These are phyloP conservation scores for Phyllosticta capitalensis DNA, from an alignment of 2,329 filamentous ascomycete species.

Conservation along the genomic window DNA sequence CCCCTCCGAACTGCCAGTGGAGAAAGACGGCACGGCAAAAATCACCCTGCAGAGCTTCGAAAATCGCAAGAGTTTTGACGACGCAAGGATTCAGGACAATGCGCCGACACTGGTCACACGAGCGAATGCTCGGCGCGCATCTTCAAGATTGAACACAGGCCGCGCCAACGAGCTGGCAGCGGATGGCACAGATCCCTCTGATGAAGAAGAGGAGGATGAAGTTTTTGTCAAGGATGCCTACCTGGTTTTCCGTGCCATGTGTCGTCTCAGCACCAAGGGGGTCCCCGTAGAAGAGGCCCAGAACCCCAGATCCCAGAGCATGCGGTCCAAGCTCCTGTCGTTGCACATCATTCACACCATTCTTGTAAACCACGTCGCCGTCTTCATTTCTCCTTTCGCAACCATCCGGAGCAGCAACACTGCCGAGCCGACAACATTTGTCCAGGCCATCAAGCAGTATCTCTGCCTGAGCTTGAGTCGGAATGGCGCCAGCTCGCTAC, in stretches of 20 bases:
- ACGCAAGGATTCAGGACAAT: slow-evolving; percentile 55
- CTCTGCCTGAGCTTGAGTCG: slow-evolving; percentile 88
- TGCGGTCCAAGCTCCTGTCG: slow-evolving; percentile 93
- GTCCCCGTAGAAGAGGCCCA: slow-evolving; percentile 84
- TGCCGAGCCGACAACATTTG: slow-evolving; percentile 78
- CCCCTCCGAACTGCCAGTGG: slow-evolving; percentile 34
- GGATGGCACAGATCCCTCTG: slow-evolving; percentile 39
- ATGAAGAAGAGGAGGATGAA: slow-evolving; percentile 75
- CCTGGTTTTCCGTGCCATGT: slow-evolving; percentile 93
- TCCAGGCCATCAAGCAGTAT: slow-evolving; percentile 95
- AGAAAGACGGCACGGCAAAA: slow-evolving; percentile 44
- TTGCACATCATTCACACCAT: slow-evolving; percentile 92
- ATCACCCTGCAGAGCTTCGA: slow-evolving; percentile 62
- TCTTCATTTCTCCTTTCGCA: slow-evolving; percentile 85
- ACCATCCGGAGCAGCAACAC: slow-evolving; percentile 87
- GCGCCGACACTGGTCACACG: slow-evolving; percentile 58
- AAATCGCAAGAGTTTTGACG: slow-evolving; percentile 56
- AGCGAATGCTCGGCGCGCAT: slow-evolving; percentile 32
- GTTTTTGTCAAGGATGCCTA: slow-evolving; percentile 97
- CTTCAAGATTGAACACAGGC: slow-evolving; percentile 1
- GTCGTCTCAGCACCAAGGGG: slow-evolving; percentile 90
- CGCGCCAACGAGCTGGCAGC: neutral
- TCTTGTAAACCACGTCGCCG: slow-evolving; percentile 82
- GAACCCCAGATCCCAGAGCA: slow-evolving; percentile 85
- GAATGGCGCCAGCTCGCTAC: slow-evolving; percentile 89